Evolutionary conservation across 2,329 filamentous ascomycete genomes (phyloP), one percentile per base, ranked within the genome.

Genomic region (Xylaria digitata): DNA sequence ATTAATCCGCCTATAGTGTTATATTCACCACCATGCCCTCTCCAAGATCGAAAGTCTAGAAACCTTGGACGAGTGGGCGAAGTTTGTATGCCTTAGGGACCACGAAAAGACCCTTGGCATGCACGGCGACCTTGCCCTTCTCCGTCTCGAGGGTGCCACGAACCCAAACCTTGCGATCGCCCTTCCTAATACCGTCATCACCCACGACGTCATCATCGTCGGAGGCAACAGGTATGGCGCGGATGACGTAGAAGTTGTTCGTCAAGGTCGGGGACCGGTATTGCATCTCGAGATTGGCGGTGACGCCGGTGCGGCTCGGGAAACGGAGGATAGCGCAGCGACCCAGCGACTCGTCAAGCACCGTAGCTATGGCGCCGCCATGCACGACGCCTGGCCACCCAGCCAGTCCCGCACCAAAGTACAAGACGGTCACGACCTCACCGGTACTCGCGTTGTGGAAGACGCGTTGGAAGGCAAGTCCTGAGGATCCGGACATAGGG

Each of bases 361-460:
- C 77, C 0, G 89, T 93, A 7, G 89, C 90, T 55, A 92, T 83
- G 6, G 85, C 82, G 15, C 92, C 92, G 62, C 92, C 92, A 79
- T 95, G 92, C 58, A 89, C 87, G 46, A 92, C 82, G 13, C 86
- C 85, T 1, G 91, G 91, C 90, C 90, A 94, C 3, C 92, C 91
- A 54, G 85, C 82, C 21, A 90, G 75, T 0, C 82, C 86, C n/a
- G 82, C 77, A 6, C 92, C 92, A 61, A 94, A 84, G 82, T 85
- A 91, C 4, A 94, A 81, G n/a, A 94, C 83, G 56, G 84, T 86
- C 11, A 90, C 80, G 40, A 88, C 77, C 72, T 88, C 86, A 70
- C 87, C 84, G 6, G 88, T 86, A 34, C 78, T 77, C 3, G 80
- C 74, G 75, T 92, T 87, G 82, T 85, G 87, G 75, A 92, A 94